Conservation (phyloP, 129 eudicot species). For the Arctium lappa region DNA sequence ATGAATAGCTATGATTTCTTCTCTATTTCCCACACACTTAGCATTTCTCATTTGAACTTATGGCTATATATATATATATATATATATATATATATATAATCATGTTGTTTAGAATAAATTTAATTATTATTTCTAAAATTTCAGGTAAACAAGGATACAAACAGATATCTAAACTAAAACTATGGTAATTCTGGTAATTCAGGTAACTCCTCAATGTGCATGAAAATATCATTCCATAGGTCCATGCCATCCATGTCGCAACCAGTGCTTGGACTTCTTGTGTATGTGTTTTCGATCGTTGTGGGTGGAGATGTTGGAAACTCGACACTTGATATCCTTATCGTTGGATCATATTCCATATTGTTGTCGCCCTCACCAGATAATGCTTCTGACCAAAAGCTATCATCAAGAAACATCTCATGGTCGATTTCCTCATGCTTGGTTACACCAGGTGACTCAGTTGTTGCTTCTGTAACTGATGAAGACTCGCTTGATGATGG, state of each 20-base stretch:
- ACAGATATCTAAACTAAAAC: slow-evolving; percentile 27
- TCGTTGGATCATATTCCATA: not conserved
- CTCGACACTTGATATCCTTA: not conserved
- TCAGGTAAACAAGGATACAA: not conserved
- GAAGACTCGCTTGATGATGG: slow-evolving; percentile 60
- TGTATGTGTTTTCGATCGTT: not conserved
- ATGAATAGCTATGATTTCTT: too few relatives aligned
- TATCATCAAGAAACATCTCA: slow-evolving; percentile 48
- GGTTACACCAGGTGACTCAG: slow-evolving; percentile 8
- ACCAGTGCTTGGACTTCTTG: not conserved
- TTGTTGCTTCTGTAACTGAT: slow-evolving; percentile 33
- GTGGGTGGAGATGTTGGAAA: slow-evolving; percentile 13
- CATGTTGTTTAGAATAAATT: not conserved
- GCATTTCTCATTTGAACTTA: too few relatives aligned
- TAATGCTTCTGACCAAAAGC: slow-evolving; percentile 52
- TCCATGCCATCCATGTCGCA: slow-evolving; percentile 43
- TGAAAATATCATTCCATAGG: slow-evolving; percentile 67
- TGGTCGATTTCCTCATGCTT: slow-evolving; percentile 28
- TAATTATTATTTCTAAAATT: not conserved
- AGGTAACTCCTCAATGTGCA: slow-evolving; percentile 48
- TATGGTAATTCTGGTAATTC: slow-evolving; percentile 63
- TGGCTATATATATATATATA: too few relatives aligned
- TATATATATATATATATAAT: not conserved
- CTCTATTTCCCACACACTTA: too few relatives aligned
- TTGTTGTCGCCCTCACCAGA: slow-evolving; percentile 15